phyloP scores from a whole-genome alignment of 2,329 filamentous ascomycete species.

The Colletotrichum tofieldiae region DNA sequence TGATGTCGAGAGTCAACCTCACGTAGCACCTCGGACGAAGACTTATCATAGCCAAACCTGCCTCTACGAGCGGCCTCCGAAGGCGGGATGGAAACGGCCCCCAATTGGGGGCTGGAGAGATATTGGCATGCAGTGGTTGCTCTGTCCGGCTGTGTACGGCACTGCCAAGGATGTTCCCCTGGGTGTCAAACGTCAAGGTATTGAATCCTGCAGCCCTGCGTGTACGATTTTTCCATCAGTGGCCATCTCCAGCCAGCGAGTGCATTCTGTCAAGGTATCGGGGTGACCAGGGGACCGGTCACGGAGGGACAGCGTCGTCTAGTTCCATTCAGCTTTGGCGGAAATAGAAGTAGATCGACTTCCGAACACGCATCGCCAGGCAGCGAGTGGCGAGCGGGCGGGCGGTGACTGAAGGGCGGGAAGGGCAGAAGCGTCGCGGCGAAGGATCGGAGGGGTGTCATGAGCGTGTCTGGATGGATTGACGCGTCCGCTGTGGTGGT shows the following conservation, averaged over 20 bases:
- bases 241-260: neutral
- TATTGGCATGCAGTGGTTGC: slow-evolving; percentile 1
- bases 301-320: neutral
- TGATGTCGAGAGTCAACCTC: neutral
- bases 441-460: slow-evolving; percentile 22
- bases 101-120: slow-evolving; percentile 28
- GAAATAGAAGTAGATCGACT: neutral
- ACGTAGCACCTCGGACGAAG: neutral
- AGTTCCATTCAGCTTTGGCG: neutral
- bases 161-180: too few species aligned
- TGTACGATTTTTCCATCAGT: neutral
- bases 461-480: slow-evolving; percentile 17
- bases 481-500: slow-evolving; percentile 28
- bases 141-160: neutral
- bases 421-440: slow-evolving; percentile 2
- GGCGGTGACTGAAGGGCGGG: neutral
- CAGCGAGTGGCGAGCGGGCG: slow-evolving; percentile 5
- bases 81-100: slow-evolving; percentile 12
- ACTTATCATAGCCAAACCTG: neutral
- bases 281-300: neutral
- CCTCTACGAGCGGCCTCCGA: slow-evolving; percentile 28
- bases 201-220: slow-evolving; percentile 25
- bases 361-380: slow-evolving; percentile 1
- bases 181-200: neutral
- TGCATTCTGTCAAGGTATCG: too few species aligned